Base-by-base conservation (phyloP, 202 grass and related monocot genomes). In the Carex sylvatica region DNA sequence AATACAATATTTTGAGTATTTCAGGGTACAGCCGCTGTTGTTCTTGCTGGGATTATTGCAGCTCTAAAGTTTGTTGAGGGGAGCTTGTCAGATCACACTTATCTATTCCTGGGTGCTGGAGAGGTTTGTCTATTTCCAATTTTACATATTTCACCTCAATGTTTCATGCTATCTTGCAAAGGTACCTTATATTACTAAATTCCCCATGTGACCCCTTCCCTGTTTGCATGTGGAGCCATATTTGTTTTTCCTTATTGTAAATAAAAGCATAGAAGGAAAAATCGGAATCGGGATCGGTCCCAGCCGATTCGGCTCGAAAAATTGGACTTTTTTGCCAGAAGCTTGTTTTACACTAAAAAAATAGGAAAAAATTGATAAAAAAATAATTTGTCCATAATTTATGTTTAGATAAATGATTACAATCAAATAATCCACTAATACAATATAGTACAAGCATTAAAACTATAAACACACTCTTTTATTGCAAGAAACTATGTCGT, bases 21-120 rank as follows among this genome's bases (percentile, higher is more conserved):
- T 70, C 86, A 98, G 95, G 95, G 96, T 62, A 98, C 96, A 6
- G 89, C 92, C 26, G 85, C 96, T 3, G 96, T 98, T 52, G 96
- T 98, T 22, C 87, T 98, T 89, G 88, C 86, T 24, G 92, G 95
- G 61, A 80, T 95, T 81, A 83, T 93, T 13, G 92, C 96, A n/a
- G 84, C 87, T 82, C 66, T 90, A 40, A 95, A 95, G 46, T 91
- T 87, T 62, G 89, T 93, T 61, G 83, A 91, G 3, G 88, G 92
- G 30, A 85, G 89, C 67, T 85, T 98, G 84, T 82, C 83, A 61
- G 88, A 88, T 58, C 92, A 98, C 69, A 93, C 86, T 65, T 95
- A 93, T 78, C 73, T 98, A 74, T 98, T 98, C 86, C 89, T 95
- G 30, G 92, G 96, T 30, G 96, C 92, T 9, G 96, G 96, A 75